phyloP scores from a whole-genome alignment of 1,284 basidiomycete genomes.

The Mycosarcoma mackinlayi region DNA sequence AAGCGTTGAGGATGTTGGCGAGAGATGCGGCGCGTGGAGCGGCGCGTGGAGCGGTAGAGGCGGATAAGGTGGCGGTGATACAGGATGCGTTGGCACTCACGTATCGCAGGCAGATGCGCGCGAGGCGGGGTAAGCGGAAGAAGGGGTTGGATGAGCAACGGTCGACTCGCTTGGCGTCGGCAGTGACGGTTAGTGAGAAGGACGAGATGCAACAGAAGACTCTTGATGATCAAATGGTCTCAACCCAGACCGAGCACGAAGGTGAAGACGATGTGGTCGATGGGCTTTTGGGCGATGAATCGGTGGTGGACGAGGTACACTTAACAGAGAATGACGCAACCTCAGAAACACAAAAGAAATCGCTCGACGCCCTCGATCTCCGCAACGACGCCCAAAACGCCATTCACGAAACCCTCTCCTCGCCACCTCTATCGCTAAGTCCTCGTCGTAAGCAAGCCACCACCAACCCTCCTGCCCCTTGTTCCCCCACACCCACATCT shows the following conservation, averaged over 20 bases:
- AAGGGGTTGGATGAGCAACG: not conserved
- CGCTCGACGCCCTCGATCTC: conserved; percentile 29
- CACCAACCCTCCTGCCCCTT: not conserved
- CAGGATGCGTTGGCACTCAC: conserved; percentile 23
- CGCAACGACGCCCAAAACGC: conserved; percentile 15
- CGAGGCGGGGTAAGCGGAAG: conserved; percentile 15
- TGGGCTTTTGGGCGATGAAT: not conserved
- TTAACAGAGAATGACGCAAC: not conserved
- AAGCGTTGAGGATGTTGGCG: conserved; percentile 17
- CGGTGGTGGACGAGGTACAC: not conserved
- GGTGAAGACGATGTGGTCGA: not conserved
- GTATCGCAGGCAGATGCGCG: conserved; percentile 21
- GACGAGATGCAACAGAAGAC: conserved; percentile 4
- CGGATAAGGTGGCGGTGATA: conserved; percentile 8
- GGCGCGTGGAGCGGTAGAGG: not conserved
- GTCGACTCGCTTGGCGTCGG: not conserved
- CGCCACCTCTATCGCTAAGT: conserved; percentile 4
- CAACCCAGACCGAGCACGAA: not conserved
- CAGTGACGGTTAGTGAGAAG: not conserved
- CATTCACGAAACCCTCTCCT: conserved; percentile 15
- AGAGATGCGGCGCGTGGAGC: conserved; percentile 9
- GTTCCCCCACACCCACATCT: not conserved
- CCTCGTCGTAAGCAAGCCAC: conserved; percentile 2
- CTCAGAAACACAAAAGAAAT: conserved; percentile 7
- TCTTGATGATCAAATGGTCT: not conserved